Conservation (phyloP, 2,329 filamentous ascomycete genomes). For the Seiridium unicorne region DNA sequence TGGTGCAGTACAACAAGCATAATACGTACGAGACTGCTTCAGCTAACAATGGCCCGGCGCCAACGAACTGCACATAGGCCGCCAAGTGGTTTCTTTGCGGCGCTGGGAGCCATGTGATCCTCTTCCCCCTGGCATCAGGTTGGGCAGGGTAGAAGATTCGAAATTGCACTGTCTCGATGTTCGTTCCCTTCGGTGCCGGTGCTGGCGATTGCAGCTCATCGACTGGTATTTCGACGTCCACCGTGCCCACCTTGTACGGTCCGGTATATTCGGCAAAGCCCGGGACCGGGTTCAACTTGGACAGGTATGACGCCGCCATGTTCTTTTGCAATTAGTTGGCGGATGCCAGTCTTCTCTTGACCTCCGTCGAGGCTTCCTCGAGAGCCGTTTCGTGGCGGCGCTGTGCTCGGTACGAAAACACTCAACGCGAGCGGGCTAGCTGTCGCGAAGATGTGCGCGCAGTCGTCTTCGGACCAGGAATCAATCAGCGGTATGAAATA, state of each 20-base stretch:
- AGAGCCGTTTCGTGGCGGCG: background rate
- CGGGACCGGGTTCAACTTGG: slow-evolving; percentile 65
- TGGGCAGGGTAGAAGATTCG: slow-evolving; percentile 78
- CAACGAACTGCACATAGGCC: slow-evolving; percentile 75
- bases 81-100: slow-evolving; percentile 74
- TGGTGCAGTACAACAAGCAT: too few species aligned
- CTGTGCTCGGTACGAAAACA: background rate
- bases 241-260: slow-evolving; percentile 73
- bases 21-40: slow-evolving; percentile 57
- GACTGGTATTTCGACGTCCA: slow-evolving; percentile 78
- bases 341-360: background rate
- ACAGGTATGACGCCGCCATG: slow-evolving; percentile 38
- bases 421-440: background rate
- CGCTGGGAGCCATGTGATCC: slow-evolving; percentile 73
- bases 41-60: slow-evolving; percentile 57
- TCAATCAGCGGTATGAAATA: background rate
- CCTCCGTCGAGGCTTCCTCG: background rate
- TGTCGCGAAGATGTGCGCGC: background rate
- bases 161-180: slow-evolving; percentile 73
- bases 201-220: slow-evolving; percentile 55
- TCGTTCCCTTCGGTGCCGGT: slow-evolving; percentile 47
- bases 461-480: background rate
- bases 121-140: slow-evolving; percentile 49
- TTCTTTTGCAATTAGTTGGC: background rate
- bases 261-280: slow-evolving; percentile 74